These are phyloP conservation scores for Rutidosis leptorrhynchoides DNA, from an alignment of 129 eudicot genomes.

Conservation along the genomic window DNA sequence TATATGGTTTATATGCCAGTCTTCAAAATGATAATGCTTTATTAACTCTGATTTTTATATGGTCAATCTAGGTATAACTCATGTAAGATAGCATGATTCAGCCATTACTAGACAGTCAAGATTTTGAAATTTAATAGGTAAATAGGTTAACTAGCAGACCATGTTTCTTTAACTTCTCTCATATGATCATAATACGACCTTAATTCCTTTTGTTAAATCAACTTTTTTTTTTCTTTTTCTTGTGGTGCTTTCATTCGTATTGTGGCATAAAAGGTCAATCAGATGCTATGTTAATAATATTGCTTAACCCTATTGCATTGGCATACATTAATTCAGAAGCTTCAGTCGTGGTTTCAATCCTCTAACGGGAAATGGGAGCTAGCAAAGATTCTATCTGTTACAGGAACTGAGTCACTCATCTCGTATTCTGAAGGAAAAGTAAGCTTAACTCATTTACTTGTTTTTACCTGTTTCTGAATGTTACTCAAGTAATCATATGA, in stretches of 20 bases:
- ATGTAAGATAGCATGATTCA: slow-evolving; percentile 5
- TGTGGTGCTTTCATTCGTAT: not conserved
- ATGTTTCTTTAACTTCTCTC: not conserved
- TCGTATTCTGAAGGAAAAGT: slow-evolving; percentile 75
- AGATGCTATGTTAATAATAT: slow-evolving; percentile 13
- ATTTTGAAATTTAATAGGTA: not conserved
- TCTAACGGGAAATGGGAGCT: slow-evolving; percentile 95
- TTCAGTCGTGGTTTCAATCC: slow-evolving; percentile 80
- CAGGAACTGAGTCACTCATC: slow-evolving; percentile 68
- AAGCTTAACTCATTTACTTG: slow-evolving; percentile 25
- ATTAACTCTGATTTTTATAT: slow-evolving; percentile 3
- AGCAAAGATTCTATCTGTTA: slow-evolving; percentile 59
- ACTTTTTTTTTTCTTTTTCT: not conserved
- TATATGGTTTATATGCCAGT: not conserved
- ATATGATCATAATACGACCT: not conserved
- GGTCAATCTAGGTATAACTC: not conserved
- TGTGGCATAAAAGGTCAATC: not conserved
- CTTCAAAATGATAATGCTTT: not conserved
- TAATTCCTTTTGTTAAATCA: not conserved
- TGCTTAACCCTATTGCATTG: slow-evolving; percentile 16
- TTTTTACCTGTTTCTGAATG: not conserved
- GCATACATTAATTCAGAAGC: slow-evolving; percentile 59
- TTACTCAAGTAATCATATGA: slow-evolving; percentile 11
- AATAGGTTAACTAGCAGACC: slow-evolving; percentile 4
- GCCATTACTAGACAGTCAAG: not conserved